Conservation (phyloP, 2,329 filamentous ascomycete species). For the Pseudohalonectria lignicola region DNA sequence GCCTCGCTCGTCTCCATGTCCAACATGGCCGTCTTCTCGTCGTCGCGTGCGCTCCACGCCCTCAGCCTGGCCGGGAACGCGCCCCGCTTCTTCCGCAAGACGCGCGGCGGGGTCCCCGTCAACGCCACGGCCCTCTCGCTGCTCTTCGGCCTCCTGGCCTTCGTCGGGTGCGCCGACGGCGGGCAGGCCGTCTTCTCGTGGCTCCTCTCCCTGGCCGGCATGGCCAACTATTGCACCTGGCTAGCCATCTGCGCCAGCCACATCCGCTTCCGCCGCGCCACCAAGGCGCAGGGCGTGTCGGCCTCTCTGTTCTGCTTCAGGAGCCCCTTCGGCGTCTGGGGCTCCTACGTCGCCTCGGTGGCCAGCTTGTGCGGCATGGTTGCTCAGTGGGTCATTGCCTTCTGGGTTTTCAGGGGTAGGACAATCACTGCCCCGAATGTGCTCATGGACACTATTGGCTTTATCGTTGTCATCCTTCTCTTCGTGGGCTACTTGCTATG, state of each 20-base stretch:
- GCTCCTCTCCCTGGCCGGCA: constrained; percentile 59
- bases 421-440: constrained; percentile 9
- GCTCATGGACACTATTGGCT: constrained; percentile 16
- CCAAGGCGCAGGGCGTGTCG: constrained; percentile 44
- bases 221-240: constrained; percentile 65
- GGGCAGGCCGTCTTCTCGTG: constrained; percentile 54
- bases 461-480: constrained; percentile 12
- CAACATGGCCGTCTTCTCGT: constrained; percentile 70
- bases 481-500: constrained; percentile 14
- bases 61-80: constrained; percentile 66
- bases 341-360: constrained; percentile 45
- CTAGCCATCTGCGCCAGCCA: constrained; percentile 59
- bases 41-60: constrained; percentile 61
- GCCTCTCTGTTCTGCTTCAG: constrained; percentile 43
- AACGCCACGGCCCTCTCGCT: constrained; percentile 58
- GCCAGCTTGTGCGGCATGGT: constrained; percentile 18
- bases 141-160: constrained; percentile 53
- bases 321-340: constrained; percentile 42
- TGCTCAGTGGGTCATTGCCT: constrained; percentile 17
- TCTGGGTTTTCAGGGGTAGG: constrained; percentile 8
- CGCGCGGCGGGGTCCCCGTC: constrained; percentile 51
- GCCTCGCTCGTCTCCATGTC: constrained; percentile 62
- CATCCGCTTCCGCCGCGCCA: constrained; percentile 58
- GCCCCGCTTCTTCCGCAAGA: constrained; percentile 56
- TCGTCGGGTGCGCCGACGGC: constrained; percentile 62